These are phyloP conservation scores for Pseudotsuga menziesii DNA, from an alignment of 75 land plant genomes.

Conservation along the genomic window DNA sequence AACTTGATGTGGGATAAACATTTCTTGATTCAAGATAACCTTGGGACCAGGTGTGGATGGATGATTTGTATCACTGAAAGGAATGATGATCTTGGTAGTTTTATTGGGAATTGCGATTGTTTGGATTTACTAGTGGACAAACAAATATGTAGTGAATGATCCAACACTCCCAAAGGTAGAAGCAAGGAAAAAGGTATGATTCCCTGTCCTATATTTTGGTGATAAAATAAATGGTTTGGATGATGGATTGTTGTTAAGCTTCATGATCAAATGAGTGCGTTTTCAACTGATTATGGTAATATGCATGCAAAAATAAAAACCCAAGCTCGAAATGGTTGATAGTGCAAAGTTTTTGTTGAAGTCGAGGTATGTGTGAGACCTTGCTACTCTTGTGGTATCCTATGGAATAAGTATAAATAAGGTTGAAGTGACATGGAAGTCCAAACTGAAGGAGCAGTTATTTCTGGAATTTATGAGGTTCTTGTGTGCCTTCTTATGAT, in stretches of 20 bases:
- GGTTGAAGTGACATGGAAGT: slow-evolving; percentile 98
- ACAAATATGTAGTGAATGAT: slow-evolving; percentile 56
- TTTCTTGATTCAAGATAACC: no score
- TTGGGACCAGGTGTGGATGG: no score
- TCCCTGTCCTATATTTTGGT: not conserved
- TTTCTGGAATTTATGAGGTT: not conserved
- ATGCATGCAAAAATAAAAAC: slow-evolving; percentile 53
- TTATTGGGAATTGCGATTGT: slow-evolving; percentile 69
- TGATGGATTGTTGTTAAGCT: slow-evolving; percentile 31
- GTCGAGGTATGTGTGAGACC: slow-evolving; percentile 83
- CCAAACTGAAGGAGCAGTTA: slow-evolving; percentile 93
- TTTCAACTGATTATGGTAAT: not conserved
- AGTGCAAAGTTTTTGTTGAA: slow-evolving; percentile 76
- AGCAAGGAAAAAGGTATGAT: slow-evolving; percentile 36
- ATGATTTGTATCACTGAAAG: slow-evolving; percentile 85
- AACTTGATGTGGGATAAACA: no score
- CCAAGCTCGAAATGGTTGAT: slow-evolving; percentile 84
- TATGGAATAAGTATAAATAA: slow-evolving; percentile 95
- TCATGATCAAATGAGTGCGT: not conserved
- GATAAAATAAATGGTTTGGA: slow-evolving; percentile 53
- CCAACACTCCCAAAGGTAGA: slow-evolving; percentile 49
- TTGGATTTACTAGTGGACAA: slow-evolving; percentile 74
- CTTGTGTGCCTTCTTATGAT: no score
- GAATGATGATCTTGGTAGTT: slow-evolving; percentile 94
- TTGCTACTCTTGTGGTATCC: slow-evolving; percentile 92